Percentiles rank a stretch among this genome's conserved stretches.
Conservation (phyloP, 2,329 filamentous ascomycete genomes). For the Clarireedia paspali region DNA sequence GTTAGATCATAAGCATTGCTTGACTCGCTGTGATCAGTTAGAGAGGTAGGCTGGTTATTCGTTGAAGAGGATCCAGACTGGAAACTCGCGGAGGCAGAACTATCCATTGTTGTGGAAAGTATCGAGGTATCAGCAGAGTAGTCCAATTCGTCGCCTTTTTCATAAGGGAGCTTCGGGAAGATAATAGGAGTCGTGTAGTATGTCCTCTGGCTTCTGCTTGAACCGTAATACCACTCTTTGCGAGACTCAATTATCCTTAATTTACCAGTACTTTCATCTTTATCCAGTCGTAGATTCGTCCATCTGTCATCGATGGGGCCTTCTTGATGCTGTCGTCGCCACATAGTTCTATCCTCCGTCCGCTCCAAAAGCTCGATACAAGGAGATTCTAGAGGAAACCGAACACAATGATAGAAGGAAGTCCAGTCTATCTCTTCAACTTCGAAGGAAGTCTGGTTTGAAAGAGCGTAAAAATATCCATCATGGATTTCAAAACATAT, state of each 20-base stretch:
- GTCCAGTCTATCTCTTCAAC: constrained; percentile 58
- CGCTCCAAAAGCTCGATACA: constrained; percentile 33
- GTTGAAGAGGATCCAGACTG: not conserved
- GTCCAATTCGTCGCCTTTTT: constrained; percentile 7
- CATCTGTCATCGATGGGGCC: constrained; percentile 69
- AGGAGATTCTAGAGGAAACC: constrained; percentile 49
- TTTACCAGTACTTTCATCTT: constrained; percentile 49
- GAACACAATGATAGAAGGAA: constrained; percentile 61
- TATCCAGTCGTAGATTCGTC: constrained; percentile 56
- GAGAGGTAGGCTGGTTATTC: not conserved
- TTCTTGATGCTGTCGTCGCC: constrained; percentile 60
- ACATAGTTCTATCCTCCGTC: constrained; percentile 43
- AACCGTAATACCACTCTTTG: constrained; percentile 55
- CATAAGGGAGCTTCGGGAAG: constrained; percentile 30
- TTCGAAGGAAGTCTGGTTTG: constrained; percentile 55
- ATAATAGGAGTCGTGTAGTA: constrained; percentile 55
- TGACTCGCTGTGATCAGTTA: not conserved
- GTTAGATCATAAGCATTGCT: constrained; percentile 6
- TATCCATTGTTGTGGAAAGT: not conserved
- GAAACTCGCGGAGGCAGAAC: not conserved
- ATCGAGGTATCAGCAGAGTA: not conserved
- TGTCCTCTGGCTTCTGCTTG: constrained; percentile 52
- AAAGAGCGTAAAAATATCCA: constrained; percentile 60
- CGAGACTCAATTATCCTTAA: constrained; percentile 59
- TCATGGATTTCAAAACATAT: constrained; percentile 66